These are phyloP conservation scores for Zygosaccharomyces sapae DNA, from an alignment of 1,139 yeast genomes.

Conservation along the genomic window DNA sequence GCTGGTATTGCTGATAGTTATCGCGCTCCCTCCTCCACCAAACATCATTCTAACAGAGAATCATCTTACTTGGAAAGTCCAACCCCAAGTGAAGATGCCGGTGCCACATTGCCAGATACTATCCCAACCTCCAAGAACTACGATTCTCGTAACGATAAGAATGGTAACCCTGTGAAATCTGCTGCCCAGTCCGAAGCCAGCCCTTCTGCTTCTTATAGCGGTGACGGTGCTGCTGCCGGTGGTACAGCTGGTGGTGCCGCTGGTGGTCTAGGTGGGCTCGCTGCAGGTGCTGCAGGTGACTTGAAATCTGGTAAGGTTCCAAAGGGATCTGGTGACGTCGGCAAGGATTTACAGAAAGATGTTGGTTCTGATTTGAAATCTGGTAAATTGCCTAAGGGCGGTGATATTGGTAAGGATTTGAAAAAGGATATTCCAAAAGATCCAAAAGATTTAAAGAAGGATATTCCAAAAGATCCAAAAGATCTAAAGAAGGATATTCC, in stretches of 20 bases:
- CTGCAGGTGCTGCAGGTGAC: conserved; percentile 1
- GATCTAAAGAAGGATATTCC: too few species aligned
- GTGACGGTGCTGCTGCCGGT: neutral
- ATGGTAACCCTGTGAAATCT: conserved; percentile 15
- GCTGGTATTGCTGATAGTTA: neutral
- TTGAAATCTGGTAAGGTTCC: conserved; percentile 1
- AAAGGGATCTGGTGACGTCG: neutral
- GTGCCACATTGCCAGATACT: conserved; percentile 36
- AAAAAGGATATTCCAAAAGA: neutral
- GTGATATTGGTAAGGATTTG: neutral
- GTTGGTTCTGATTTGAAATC: neutral
- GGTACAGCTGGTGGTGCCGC: neutral
- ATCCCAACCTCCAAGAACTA: conserved; percentile 37
- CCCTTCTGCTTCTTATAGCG: neutral
- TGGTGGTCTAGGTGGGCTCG: conserved; percentile 1
- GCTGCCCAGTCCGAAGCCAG: conserved; percentile 8
- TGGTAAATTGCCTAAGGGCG: neutral
- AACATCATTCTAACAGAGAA: neutral
- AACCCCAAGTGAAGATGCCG: conserved; percentile 24
- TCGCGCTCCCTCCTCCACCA: neutral
- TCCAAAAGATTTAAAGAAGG: neutral
- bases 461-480: too few species aligned
- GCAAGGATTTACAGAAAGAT: neutral
- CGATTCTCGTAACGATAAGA: conserved; percentile 25
- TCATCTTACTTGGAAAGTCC: conserved; percentile 4